Evolutionary conservation across 2,329 filamentous ascomycete species (phyloP).

Genomic region (Fusarium irregulare): DNA sequence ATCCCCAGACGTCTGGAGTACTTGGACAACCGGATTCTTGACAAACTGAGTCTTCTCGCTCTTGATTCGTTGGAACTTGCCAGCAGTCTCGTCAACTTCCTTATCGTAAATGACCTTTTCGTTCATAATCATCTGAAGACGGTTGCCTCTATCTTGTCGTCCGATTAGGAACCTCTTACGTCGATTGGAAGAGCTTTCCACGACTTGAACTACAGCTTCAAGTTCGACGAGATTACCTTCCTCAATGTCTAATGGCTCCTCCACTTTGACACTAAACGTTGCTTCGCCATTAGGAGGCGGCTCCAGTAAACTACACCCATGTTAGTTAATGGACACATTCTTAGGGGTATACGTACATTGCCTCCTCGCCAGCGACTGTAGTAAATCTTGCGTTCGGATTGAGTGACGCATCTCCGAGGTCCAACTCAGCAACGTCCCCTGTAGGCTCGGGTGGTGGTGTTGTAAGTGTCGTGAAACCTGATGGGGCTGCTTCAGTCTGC

Average conservation of each 20-base stretch:
- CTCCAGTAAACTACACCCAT: neutral
- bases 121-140: constrained; percentile 1
- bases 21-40: neutral
- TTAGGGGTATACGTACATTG: neutral
- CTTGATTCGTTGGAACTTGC: neutral
- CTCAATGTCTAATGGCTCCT: neutral
- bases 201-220: neutral
- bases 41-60: neutral
- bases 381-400: neutral
- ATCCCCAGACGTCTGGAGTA: neutral
- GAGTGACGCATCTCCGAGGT: neutral
- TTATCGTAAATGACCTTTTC: neutral
- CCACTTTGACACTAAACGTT: neutral
- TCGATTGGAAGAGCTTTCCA: neutral
- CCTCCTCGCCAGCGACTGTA: neutral
- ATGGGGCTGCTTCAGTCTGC: neutral
- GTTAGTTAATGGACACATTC: neutral
- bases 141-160: neutral
- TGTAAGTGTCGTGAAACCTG: neutral
- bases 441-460: neutral
- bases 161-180: neutral
- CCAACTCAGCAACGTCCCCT: neutral
- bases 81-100: neutral
- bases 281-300: neutral
- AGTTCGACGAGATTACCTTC: neutral